These are phyloP conservation scores for Aegilops sharonensis DNA, from an alignment of 176 grass and related monocot genomes.

Conservation along the genomic window DNA sequence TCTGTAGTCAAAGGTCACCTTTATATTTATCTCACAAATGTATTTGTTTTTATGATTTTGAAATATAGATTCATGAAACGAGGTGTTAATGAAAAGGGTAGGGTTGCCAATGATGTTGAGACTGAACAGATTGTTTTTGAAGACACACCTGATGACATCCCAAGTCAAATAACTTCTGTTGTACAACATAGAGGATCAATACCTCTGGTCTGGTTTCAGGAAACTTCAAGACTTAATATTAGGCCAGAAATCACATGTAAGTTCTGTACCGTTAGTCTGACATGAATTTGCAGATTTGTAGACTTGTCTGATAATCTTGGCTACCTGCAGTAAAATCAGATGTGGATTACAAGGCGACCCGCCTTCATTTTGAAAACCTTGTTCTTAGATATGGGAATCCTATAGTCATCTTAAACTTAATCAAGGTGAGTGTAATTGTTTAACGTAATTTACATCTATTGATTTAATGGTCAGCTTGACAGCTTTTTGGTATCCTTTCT, in stretches of 20 bases:
- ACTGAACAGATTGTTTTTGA: slow-evolving; percentile 96
- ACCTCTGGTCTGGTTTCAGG: slow-evolving; percentile 97
- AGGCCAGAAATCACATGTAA: slow-evolving; percentile 95
- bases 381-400: slow-evolving; percentile 90
- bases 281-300: background rate
- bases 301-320: slow-evolving; percentile 23
- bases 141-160: slow-evolving; percentile 60
- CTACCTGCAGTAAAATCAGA: slow-evolving; percentile 75
- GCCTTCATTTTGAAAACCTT: slow-evolving; percentile 97
- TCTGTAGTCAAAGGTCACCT: background rate
- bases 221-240: slow-evolving; percentile 95
- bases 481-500: slow-evolving; percentile 27
- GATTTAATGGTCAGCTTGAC: slow-evolving; percentile 8
- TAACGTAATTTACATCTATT: slow-evolving; percentile 8
- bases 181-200: slow-evolving; percentile 97
- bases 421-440: slow-evolving; percentile 62
- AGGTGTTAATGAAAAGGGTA: slow-evolving; percentile 94
- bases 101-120: slow-evolving; percentile 99
- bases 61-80: slow-evolving; percentile 83
- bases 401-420: slow-evolving; percentile 98
- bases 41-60: slow-evolving; percentile 24
- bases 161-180: slow-evolving; percentile 74
- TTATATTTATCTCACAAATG: background rate
- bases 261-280: slow-evolving; percentile 29
- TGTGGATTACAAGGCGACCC: slow-evolving; percentile 70